A percentile compares a stretch with the other conserved stretches of the same genome.
Evolutionary conservation across 805 yeast species (phyloP).

Genomic region (Candida verbasci): DNA sequence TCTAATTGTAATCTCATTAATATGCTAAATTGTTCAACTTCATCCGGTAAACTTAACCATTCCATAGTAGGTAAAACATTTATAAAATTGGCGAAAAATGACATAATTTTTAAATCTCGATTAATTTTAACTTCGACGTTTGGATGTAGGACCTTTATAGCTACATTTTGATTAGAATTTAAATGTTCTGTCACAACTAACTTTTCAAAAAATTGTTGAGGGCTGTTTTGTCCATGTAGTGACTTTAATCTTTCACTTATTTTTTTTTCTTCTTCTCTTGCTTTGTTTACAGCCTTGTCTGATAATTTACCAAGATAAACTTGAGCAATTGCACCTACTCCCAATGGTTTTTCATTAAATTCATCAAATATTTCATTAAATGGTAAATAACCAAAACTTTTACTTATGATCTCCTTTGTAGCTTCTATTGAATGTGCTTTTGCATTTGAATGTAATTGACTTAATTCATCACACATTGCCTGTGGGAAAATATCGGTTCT

Average conservation of each 20-base stretch:
- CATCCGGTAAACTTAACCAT: constrained; percentile 94
- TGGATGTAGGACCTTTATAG: constrained; percentile 92
- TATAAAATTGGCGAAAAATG: constrained; percentile 65
- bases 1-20: constrained; percentile 90
- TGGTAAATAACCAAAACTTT: constrained; percentile 50
- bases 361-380: constrained; percentile 80
- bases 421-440: constrained; percentile 61
- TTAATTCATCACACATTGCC: constrained; percentile 72
- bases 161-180: constrained; percentile 57
- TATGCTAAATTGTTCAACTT: constrained; percentile 80
- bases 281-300: constrained; percentile 35
- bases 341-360: constrained; percentile 71
- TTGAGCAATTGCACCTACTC: constrained; percentile 99
- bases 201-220: constrained; percentile 23
- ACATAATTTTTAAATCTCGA: constrained; percentile 83
- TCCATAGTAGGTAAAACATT: constrained; percentile 89
- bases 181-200: constrained; percentile 32
- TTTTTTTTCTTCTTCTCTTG: constrained; percentile 22
- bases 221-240: constrained; percentile 8
- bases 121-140: constrained; percentile 64
- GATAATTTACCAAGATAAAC: constrained; percentile 75
- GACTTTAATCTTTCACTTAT: constrained; percentile 9
- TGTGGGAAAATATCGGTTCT: constrained; percentile 88
- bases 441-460: constrained; percentile 78
- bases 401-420: constrained; percentile 55